A percentile compares a stretch with the other conserved stretches of the same genome.
phyloP scores from a whole-genome alignment of 2,329 filamentous ascomycete species.

The Colletotrichum trifolii region DNA sequence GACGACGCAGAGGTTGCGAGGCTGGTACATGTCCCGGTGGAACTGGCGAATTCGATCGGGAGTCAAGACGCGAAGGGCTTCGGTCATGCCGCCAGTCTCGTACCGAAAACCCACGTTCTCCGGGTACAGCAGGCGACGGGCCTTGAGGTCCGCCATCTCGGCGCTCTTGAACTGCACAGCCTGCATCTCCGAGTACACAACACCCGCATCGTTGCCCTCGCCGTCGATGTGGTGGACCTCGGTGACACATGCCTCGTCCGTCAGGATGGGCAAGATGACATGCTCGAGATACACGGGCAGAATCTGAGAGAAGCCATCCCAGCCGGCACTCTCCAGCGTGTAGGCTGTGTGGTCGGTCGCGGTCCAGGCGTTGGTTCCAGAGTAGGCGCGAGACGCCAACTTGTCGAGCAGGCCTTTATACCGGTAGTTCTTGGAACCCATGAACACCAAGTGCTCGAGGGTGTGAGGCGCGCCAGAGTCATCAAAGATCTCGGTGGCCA shows the following conservation, averaged over 20 bases:
- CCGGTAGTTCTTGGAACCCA: constrained; percentile 91
- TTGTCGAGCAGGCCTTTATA: constrained; percentile 98
- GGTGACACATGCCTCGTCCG: constrained; percentile 91
- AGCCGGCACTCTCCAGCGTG: constrained; percentile 92
- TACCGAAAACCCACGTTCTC: constrained; percentile 93
- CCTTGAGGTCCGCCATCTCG: constrained; percentile 88
- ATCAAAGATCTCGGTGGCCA: constrained; percentile 97
- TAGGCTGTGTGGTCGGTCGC: constrained; percentile 97
- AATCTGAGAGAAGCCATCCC: constrained; percentile 96
- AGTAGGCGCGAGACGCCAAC: constrained; percentile 92
- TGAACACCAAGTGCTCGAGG: constrained; percentile 84
- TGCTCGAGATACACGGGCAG: constrained; percentile 96
- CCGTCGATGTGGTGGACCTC: constrained; percentile 97
- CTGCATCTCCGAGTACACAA: constrained; percentile 99
- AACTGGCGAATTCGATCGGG: constrained; percentile 93
- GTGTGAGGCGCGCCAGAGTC: constrained; percentile 94
- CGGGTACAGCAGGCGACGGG: constrained; percentile 85
- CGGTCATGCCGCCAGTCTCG: constrained; percentile 98
- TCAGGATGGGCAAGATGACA: constrained; percentile 89
- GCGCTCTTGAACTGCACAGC: constrained; percentile 85
- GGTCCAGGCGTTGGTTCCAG: constrained; percentile 96
- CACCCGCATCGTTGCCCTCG: constrained; percentile 92
- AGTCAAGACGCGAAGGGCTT: constrained; percentile 85
- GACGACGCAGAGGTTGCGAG: constrained; percentile 90
- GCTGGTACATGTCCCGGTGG: constrained; percentile 97